Percentiles rank a stretch among this genome's conserved stretches.
phyloP scores from a whole-genome alignment of 257 asterid genomes.

The Ehretia macrophylla region DNA sequence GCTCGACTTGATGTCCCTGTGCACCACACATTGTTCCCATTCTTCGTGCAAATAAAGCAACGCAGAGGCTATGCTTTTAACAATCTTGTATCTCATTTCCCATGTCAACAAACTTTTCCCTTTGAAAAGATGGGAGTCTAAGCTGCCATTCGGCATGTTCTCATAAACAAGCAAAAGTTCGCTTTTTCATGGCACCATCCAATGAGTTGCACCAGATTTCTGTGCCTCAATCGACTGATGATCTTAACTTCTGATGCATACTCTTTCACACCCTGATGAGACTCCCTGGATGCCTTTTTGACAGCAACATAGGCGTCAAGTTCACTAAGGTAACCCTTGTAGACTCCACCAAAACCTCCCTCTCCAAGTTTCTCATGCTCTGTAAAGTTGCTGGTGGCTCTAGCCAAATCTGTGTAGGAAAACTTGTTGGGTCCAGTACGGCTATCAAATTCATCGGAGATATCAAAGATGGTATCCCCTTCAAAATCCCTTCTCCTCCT shows the following conservation, averaged over 20 bases:
- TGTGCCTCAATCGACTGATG: background rate
- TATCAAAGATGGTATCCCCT: background rate
- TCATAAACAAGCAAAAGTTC: background rate
- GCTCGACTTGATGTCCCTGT: constrained; percentile 40
- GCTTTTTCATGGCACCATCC: background rate
- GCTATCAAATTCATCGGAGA: background rate
- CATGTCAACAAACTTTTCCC: no score
- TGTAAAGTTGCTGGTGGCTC: background rate
- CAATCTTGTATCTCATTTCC: constrained; percentile 31
- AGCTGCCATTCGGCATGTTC: background rate
- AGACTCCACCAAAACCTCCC: background rate
- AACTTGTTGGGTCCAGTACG: background rate
- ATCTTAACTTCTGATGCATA: background rate
- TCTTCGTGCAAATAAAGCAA: constrained; percentile 39
- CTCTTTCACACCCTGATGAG: background rate
- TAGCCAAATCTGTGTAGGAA: background rate
- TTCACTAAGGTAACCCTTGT: background rate
- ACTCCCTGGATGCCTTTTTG: background rate
- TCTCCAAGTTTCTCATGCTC: background rate
- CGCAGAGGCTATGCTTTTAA: constrained; percentile 34
- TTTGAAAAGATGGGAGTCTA: constrained; percentile 12
- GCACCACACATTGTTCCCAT: constrained; percentile 43
- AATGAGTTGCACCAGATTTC: background rate
- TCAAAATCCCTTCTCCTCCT: constrained; percentile 1
- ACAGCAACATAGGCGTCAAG: background rate